A percentile compares a stretch with the other conserved stretches of the same genome.
phyloP scores from a whole-genome alignment of 2,329 filamentous ascomycete genomes.

The Coniochaeta sp. region DNA sequence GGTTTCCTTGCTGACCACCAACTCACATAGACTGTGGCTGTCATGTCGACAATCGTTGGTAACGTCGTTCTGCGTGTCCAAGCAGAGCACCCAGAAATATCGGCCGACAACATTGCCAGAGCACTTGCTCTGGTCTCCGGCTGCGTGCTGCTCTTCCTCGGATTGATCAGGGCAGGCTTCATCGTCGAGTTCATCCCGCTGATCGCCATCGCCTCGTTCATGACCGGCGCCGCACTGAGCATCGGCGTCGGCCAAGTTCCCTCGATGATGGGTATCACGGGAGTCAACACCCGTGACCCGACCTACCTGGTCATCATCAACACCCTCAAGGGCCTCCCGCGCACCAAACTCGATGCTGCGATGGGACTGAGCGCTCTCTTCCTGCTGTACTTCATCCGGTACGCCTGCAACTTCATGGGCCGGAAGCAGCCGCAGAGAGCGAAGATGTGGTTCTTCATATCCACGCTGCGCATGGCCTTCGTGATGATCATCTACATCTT shows the following conservation, averaged over 20 bases:
- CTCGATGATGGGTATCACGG: conserved; percentile 31
- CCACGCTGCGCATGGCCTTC: conserved; percentile 69
- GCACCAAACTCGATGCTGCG: conserved; percentile 57
- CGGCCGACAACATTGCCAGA: conserved; percentile 32
- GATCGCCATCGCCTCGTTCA: conserved; percentile 41
- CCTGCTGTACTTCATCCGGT: conserved; percentile 59
- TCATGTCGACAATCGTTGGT: conserved; percentile 43
- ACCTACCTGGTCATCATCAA: conserved; percentile 38
- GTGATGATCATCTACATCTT: conserved; percentile 79
- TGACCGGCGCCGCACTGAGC: conserved; percentile 42
- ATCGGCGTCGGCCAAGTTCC: conserved; percentile 42
- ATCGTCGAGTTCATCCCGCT: conserved; percentile 45
- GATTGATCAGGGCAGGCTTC: conserved; percentile 39
- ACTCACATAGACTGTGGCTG: conserved; percentile 42
- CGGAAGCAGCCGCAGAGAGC: conserved; percentile 51
- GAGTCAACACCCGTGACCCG: conserved; percentile 35
- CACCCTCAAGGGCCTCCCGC: conserved; percentile 29
- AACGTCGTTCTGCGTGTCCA: conserved; percentile 34
- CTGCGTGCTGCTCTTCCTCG: conserved; percentile 33
- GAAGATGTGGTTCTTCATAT: conserved; percentile 64
- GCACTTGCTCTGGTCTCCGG: conserved; percentile 38
- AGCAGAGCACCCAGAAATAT: conserved; percentile 22
- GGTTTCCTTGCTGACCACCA: background rate
- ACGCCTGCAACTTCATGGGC: conserved; percentile 51
- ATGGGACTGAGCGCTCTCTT: conserved; percentile 62